Percentiles rank a stretch among this genome's conserved stretches.
These are phyloP conservation scores for Saturnispora besseyi DNA, from an alignment of 805 yeast genomes.

Conservation along the genomic window DNA sequence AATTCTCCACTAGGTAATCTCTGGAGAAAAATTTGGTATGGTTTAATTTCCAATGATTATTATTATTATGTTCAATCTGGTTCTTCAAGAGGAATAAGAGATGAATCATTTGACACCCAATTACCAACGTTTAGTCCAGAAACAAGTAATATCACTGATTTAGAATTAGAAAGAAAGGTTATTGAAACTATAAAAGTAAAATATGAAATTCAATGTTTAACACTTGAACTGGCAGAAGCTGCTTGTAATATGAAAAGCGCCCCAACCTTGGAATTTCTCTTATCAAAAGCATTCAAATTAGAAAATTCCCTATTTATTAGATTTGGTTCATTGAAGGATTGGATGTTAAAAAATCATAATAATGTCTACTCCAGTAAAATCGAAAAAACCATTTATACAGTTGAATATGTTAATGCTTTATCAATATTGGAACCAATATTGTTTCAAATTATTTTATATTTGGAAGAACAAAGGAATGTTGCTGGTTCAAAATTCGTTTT, in stretches of 20 bases:
- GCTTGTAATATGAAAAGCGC: slow-evolving; percentile 34
- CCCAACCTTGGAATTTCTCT: slow-evolving; percentile 31
- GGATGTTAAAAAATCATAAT: slow-evolving; percentile 20
- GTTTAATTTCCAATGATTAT: slow-evolving; percentile 37
- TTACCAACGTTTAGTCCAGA: slow-evolving; percentile 34
- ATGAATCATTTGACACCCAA: slow-evolving; percentile 41
- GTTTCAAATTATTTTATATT: slow-evolving; percentile 33
- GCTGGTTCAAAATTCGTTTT: slow-evolving; percentile 31
- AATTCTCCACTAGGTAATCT: slow-evolving; percentile 30
- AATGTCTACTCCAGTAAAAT: slow-evolving; percentile 17
- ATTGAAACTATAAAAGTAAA: slow-evolving; percentile 27
- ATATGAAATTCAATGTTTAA: slow-evolving; percentile 23
- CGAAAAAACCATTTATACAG: slow-evolving; percentile 17
- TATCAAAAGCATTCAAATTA: slow-evolving; percentile 28
- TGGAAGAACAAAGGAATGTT: slow-evolving; percentile 25
- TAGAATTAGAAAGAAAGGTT: slow-evolving; percentile 34
- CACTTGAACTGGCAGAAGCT: slow-evolving; percentile 29
- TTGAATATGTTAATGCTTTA: slow-evolving; percentile 20
- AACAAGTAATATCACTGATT: slow-evolving; percentile 31
- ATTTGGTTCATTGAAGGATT: slow-evolving; percentile 26
- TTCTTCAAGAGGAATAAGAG: slow-evolving; percentile 32
- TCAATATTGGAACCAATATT: slow-evolving; percentile 33
- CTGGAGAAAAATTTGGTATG: slow-evolving; percentile 53
- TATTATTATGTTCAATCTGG: slow-evolving; percentile 41
- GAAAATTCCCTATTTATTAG: slow-evolving; percentile 27